Evolutionary conservation across 768 basidiomycete genomes (phyloP).

Genomic region (Rhodotorula paludigena): DNA sequence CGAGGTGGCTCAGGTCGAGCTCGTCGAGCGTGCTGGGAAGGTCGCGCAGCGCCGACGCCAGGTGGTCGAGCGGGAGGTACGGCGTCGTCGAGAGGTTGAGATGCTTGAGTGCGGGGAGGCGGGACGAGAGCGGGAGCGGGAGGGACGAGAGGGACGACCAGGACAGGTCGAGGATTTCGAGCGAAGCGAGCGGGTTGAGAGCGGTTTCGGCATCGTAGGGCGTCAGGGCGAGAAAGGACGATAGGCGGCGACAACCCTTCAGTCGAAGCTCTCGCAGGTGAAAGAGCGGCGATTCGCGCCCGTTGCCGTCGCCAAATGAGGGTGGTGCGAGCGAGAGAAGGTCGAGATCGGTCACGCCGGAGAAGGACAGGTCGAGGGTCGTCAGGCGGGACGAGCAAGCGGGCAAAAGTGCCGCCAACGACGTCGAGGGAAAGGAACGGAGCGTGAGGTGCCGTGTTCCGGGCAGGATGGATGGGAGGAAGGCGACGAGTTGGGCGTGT

Average conservation of each 20-base stretch:
- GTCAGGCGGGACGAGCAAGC: background rate
- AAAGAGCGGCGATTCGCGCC: background rate
- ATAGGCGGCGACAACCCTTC: conserved; percentile 1
- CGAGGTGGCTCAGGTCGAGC: conserved; percentile 15
- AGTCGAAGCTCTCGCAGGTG: background rate
- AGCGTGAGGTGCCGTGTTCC: background rate
- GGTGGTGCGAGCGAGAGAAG: background rate
- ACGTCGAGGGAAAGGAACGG: background rate
- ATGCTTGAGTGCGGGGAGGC: background rate
- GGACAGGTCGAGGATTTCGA: conserved; percentile 1
- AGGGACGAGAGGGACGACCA: background rate
- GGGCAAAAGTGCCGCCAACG: background rate
- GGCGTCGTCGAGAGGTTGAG: conserved; percentile 3
- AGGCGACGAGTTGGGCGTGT: background rate
- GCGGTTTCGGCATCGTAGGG: too few relatives aligned
- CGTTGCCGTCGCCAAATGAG: background rate
- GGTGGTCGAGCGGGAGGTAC: background rate
- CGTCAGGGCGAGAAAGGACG: background rate
- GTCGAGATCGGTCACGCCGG: background rate
- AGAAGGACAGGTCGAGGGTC: conserved; percentile 7
- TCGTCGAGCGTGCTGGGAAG: background rate
- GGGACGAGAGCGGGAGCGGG: background rate
- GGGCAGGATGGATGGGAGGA: background rate
- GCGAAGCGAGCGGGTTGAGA: background rate
- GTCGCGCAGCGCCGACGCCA: background rate